Percentiles rank a stretch among this genome's conserved stretches.
phyloP scores from a whole-genome alignment of 352 stramenopile species.

The Blastocystis sp. region DNA sequence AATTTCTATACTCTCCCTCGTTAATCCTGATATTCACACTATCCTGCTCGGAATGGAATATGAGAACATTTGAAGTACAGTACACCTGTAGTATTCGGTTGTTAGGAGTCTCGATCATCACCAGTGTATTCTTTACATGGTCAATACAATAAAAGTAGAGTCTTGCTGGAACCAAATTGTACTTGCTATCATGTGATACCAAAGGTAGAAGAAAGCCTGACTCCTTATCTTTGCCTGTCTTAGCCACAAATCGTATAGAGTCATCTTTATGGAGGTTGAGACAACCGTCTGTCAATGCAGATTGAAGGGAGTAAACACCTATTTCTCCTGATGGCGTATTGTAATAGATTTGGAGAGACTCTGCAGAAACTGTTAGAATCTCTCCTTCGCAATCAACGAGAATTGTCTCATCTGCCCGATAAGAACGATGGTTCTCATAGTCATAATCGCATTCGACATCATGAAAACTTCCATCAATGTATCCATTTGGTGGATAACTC shows the following conservation, averaged over 20 bases:
- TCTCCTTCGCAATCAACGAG: too few species aligned
- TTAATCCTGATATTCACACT: not conserved
- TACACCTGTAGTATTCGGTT: not conserved
- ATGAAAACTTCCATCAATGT: too few species aligned
- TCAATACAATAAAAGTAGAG: not conserved
- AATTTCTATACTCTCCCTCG: not conserved
- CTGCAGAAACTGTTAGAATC: too few species aligned
- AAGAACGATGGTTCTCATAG: too few species aligned
- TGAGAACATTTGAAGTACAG: not conserved
- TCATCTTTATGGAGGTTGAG: too few species aligned
- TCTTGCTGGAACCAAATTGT: not conserved
- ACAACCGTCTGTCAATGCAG: not conserved
- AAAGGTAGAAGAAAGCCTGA: not conserved
- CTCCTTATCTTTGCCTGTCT: not conserved
- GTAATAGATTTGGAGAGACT: not conserved
- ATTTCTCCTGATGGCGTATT: not conserved
- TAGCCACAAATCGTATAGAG: too few species aligned
- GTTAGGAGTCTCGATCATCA: not conserved
- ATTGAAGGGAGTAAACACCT: not conserved
- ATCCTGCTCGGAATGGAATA: not conserved
- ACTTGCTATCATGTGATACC: not conserved
- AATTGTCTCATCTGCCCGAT: too few species aligned
- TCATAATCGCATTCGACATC: too few species aligned
- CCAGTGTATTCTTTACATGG: not conserved
- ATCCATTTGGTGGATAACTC: too few species aligned